Base-by-base conservation (phyloP, 2,329 filamentous ascomycete genomes). In the Aureobasidium melanogenum region DNA sequence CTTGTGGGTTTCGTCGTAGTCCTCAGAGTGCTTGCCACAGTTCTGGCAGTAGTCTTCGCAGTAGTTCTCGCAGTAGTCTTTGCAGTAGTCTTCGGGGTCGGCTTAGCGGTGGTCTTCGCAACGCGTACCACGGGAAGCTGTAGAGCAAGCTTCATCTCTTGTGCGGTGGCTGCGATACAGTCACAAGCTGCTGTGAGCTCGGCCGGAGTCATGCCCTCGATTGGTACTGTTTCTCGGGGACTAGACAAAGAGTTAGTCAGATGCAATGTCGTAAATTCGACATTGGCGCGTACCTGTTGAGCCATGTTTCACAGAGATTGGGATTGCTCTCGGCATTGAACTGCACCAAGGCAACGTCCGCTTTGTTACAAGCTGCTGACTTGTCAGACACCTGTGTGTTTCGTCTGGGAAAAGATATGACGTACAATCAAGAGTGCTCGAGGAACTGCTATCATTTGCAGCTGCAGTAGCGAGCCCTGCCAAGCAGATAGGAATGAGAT, bases 141-240 rank as follows among this genome's bases (percentile, higher is more conserved):
- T 10, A 60, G 14, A 17, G 46, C 57, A 28, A 30, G 22, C 9
- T 51, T 51, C 57, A 60, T 60, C 3, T 38, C 34, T 22, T 17
- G 17, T 1, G 57, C 41, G 17, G 46, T 12, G 6, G 15, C 4
- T 15, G 47, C 30, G 10, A 60, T 41, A 17, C 57, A 60, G 14
- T 19, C 19, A n/a, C 57, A 60, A 5, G 57, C 46, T 8, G 57
- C 44, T 15, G 46, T 50, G n/a, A 60, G 46, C 36, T 60, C 57
- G 26, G 30, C 17, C 14, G 46, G 19, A 14, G 47, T 26, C 46
- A 60, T 28, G 7, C 57, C 34, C 19, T 39, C 30, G 10, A 54
- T n/a, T 7, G 34, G 32, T 10, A 30, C 24, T 8, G 22, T 17
- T 3, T 28, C n/a, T 28, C 30, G 3, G 7, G 39, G 22, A 34